A percentile compares a stretch with the other conserved stretches of the same genome.
phyloP scores from a whole-genome alignment of 345 rosid species.

The Syzygium aqueum region DNA sequence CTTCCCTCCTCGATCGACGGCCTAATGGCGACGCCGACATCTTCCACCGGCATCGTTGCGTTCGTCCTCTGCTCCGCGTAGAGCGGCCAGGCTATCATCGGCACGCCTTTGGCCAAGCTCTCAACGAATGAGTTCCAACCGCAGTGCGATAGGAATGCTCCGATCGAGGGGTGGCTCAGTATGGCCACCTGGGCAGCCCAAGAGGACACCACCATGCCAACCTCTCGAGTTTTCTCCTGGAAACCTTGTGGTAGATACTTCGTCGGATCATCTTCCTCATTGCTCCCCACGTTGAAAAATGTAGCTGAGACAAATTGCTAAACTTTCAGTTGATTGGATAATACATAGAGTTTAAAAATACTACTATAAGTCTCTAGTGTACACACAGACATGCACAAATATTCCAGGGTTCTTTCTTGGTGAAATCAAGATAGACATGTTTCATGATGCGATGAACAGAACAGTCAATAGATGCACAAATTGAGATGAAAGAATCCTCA shows the following conservation, averaged over 20 bases:
- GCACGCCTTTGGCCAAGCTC: slow-evolving; percentile 28
- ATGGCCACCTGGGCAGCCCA: slow-evolving; percentile 34
- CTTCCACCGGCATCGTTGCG: slow-evolving; percentile 27
- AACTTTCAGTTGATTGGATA: too few species aligned
- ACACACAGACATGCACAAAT: too few species aligned
- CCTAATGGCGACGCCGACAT: slow-evolving; percentile 24
- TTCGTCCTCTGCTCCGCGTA: slow-evolving; percentile 42
- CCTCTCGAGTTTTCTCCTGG: slow-evolving; percentile 7
- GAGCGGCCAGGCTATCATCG: slow-evolving; percentile 46
- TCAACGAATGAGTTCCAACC: slow-evolving; percentile 47
- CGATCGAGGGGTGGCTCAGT: slow-evolving; percentile 21
- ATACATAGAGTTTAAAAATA: too few species aligned
- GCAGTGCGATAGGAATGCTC: slow-evolving; percentile 41
- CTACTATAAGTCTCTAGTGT: too few species aligned
- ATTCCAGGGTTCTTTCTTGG: too few species aligned
- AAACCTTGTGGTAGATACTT: slow-evolving; percentile 29
- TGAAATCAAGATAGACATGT: too few species aligned
- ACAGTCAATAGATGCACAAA: too few species aligned
- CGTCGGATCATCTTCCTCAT: slow-evolving; percentile 14
- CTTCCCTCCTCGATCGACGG: background rate
- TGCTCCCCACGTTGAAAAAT: slow-evolving; percentile 5
- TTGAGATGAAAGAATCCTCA: too few species aligned
- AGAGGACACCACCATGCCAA: slow-evolving; percentile 15
- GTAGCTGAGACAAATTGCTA: background rate
- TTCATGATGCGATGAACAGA: too few species aligned